A percentile compares a stretch with the other conserved stretches of the same genome.
Conservation (phyloP, 768 basidiomycete genomes). For the Psilocybe cyanescens region DNA sequence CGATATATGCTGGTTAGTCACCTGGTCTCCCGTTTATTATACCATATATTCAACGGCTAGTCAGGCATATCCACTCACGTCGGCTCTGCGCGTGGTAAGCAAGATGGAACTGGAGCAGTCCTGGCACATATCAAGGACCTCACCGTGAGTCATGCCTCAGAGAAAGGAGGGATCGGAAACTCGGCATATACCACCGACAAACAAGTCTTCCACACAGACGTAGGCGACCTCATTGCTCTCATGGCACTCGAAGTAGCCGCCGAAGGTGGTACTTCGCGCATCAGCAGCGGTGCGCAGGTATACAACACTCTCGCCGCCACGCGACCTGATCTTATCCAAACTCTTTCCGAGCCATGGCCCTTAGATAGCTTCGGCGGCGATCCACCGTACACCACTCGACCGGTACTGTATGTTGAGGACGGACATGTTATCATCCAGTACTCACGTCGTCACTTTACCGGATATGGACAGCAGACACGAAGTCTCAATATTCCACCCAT, state of each 20-base stretch:
- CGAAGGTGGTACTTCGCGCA: conserved; percentile 48
- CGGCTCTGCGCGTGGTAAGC: conserved; percentile 19
- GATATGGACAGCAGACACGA: conserved; percentile 39
- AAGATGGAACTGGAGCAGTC: conserved; percentile 32
- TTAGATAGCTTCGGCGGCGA: conserved; percentile 45
- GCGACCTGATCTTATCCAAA: conserved; percentile 46
- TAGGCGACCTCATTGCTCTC: conserved; percentile 46
- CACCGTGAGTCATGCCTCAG: conserved; percentile 36
- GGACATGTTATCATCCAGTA: conserved; percentile 47
- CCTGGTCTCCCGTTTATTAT: background rate
- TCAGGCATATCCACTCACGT: conserved; percentile 22
- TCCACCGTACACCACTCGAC: conserved; percentile 41
- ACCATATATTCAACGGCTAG: background rate
- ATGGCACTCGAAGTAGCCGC: conserved; percentile 43
- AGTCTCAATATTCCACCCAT: conserved; percentile 44
- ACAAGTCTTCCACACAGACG: conserved; percentile 53
- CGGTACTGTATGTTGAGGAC: conserved; percentile 43
- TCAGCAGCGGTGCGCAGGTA: conserved; percentile 46
- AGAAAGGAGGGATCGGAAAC: conserved; percentile 43
- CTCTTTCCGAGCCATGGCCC: conserved; percentile 46
- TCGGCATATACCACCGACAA: conserved; percentile 51
- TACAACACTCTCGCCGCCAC: conserved; percentile 52
- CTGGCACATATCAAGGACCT: conserved; percentile 53
- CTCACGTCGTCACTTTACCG: conserved; percentile 45
- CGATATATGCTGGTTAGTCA: conserved; percentile 41